phyloP scores from a whole-genome alignment of 2,329 filamentous ascomycete species.

The Aspergillus glaucus region DNA sequence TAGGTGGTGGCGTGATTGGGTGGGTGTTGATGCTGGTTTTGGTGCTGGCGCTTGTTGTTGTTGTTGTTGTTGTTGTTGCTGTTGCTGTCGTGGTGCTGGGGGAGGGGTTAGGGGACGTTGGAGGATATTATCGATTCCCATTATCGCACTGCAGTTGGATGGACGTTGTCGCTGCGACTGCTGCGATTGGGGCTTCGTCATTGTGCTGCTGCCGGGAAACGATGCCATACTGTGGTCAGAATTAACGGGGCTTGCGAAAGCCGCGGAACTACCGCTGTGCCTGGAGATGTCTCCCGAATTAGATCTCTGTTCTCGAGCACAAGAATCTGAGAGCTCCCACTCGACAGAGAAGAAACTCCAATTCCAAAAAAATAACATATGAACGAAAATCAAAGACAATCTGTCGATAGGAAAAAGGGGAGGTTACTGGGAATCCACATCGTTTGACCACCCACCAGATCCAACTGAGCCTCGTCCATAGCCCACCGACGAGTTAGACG shows the following conservation, averaged over 20 bases:
- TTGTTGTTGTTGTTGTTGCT: neutral
- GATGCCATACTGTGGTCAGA: constrained; percentile 20
- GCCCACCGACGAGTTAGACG: constrained; percentile 10
- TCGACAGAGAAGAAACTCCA: neutral
- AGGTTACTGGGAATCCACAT: constrained; percentile 29
- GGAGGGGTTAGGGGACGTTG: constrained; percentile 21
- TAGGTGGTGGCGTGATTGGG: constrained; percentile 28
- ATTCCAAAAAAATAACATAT: neutral
- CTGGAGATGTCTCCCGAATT: constrained; percentile 11
- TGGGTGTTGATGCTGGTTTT: constrained; percentile 16
- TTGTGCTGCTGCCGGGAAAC: constrained; percentile 7
- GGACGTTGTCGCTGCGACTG: constrained; percentile 8
- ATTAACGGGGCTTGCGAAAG: constrained; percentile 22
- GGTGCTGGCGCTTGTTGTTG: constrained; percentile 10
- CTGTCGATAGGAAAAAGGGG: constrained; percentile 7
- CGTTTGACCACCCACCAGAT: constrained; percentile 19
- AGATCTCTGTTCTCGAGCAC: constrained; percentile 6
- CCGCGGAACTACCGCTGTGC: constrained; percentile 22
- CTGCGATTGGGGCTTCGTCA: constrained; percentile 6
- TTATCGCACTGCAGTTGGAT: constrained; percentile 24
- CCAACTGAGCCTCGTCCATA: constrained; percentile 19
- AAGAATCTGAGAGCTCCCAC: neutral
- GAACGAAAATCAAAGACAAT: neutral
- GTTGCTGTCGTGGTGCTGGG: constrained; percentile 12
- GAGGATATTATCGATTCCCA: constrained; percentile 33